phyloP scores from a whole-genome alignment of 306 rosid genomes.

The Vachellia collinsii region DNA sequence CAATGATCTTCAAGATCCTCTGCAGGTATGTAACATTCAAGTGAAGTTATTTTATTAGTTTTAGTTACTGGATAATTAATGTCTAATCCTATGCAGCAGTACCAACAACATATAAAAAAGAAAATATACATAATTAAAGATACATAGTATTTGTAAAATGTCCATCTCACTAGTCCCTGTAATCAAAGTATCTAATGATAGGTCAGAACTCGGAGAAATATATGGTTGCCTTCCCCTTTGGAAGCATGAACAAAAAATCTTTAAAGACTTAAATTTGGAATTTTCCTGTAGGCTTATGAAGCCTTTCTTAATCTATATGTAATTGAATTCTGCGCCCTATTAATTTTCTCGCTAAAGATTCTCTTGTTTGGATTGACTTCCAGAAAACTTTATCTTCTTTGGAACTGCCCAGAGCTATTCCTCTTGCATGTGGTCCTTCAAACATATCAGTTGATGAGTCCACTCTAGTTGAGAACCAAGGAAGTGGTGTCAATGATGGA shows the following conservation, averaged over 20 bases:
- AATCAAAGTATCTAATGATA: constrained; percentile 15
- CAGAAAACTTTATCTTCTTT: constrained; percentile 75
- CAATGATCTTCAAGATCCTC: constrained; percentile 89
- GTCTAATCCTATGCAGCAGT: constrained; percentile 15
- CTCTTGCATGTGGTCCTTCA: constrained; percentile 50
- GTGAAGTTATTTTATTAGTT: constrained; percentile 24
- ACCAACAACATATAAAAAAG: background rate
- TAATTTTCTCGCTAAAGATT: constrained; percentile 28
- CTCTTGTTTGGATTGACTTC: constrained; percentile 43
- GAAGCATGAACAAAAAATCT: constrained; percentile 19
- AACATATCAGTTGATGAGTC: constrained; percentile 39
- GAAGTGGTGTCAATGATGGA: constrained; percentile 42
- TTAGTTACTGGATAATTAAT: constrained; percentile 23
- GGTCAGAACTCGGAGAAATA: background rate
- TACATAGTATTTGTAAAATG: constrained; percentile 9
- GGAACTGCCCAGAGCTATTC: constrained; percentile 63
- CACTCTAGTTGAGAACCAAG: constrained; percentile 44
- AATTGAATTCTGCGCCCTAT: background rate
- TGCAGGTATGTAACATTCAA: constrained; percentile 62
- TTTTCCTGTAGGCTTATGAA: constrained; percentile 25
- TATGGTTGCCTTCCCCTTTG: background rate
- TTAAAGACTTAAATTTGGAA: constrained; percentile 14
- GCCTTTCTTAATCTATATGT: background rate
- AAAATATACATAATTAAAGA: constrained; percentile 12
- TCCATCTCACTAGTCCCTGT: constrained; percentile 10